Percentiles rank a stretch among this genome's conserved stretches.
phyloP scores from a whole-genome alignment of 2,329 filamentous ascomycete species.

The Pyricularia grisea region DNA sequence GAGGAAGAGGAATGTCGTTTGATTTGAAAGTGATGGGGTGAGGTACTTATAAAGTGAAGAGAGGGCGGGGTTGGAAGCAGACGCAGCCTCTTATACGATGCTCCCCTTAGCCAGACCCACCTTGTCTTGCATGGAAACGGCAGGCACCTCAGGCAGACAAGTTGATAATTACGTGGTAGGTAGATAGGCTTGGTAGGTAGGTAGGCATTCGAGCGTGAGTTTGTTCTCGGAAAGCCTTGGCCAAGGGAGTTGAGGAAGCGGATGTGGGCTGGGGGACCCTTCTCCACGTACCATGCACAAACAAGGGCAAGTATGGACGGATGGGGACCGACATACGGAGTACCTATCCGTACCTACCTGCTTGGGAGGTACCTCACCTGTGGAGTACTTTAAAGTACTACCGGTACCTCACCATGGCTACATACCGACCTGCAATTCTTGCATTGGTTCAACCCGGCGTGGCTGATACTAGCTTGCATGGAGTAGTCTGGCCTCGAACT shows the following conservation, averaged over 20 bases:
- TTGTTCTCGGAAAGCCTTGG: background rate
- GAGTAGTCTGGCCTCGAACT: background rate
- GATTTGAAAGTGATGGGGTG: background rate
- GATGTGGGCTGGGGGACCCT: background rate
- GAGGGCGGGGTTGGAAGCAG: background rate
- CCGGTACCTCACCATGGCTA: too few species aligned
- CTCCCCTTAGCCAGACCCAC: background rate
- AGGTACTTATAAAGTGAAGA: background rate
- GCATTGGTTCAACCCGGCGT: background rate
- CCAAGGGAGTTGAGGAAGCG: background rate
- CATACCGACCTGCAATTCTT: background rate
- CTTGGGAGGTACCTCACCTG: too few species aligned
- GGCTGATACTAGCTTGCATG: background rate
- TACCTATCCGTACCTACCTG: background rate
- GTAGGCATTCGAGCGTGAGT: background rate
- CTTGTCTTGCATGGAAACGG: background rate
- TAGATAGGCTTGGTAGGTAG: too few species aligned
- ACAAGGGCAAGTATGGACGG: background rate
- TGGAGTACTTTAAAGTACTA: too few species aligned
- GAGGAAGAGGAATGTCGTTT: background rate
- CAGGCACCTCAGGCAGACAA: background rate
- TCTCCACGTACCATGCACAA: background rate
- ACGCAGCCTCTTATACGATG: background rate
- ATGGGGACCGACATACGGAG: background rate
- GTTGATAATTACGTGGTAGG: background rate